Conservation (phyloP, 23 red algal genomes). For the Agarophyton chilense region DNA sequence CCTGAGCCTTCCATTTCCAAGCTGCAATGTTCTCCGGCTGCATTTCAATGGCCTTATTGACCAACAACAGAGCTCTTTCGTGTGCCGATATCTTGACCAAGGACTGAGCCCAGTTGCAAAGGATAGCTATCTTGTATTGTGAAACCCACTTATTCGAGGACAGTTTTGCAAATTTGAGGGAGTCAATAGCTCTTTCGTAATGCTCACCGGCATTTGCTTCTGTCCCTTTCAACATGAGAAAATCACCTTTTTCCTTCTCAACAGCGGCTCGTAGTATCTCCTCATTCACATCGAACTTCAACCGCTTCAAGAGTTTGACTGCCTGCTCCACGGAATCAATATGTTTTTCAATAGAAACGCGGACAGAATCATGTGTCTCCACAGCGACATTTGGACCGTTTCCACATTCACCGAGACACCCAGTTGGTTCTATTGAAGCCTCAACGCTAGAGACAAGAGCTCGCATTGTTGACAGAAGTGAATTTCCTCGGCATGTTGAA, state of each 20-base stretch:
- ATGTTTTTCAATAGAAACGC: background rate
- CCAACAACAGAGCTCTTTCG: background rate
- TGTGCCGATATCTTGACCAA: background rate
- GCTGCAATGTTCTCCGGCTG: background rate
- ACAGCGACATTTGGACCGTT: constrained; percentile 31
- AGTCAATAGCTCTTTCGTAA: constrained; percentile 13
- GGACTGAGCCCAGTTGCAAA: constrained; percentile 28
- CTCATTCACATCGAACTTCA: background rate
- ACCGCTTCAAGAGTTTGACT: background rate
- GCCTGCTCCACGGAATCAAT: background rate
- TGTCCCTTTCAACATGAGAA: background rate
- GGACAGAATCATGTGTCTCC: background rate
- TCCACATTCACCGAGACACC: constrained; percentile 32
- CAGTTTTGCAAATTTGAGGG: background rate
- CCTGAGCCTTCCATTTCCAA: constrained; percentile 35
- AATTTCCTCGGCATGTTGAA: constrained; percentile 8
- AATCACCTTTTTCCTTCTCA: constrained; percentile 22
- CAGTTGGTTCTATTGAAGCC: background rate
- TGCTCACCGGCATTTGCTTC: background rate
- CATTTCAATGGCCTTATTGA: constrained; percentile 6
- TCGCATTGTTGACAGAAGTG: constrained; percentile 1
- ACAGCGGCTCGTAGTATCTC: background rate
- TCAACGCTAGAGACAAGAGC: background rate
- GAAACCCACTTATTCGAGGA: background rate
- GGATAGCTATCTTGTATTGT: constrained; percentile 1